Evolutionary conservation across 2,329 filamentous ascomycete genomes (phyloP).

Genomic region (Ophiostoma populinum): DNA sequence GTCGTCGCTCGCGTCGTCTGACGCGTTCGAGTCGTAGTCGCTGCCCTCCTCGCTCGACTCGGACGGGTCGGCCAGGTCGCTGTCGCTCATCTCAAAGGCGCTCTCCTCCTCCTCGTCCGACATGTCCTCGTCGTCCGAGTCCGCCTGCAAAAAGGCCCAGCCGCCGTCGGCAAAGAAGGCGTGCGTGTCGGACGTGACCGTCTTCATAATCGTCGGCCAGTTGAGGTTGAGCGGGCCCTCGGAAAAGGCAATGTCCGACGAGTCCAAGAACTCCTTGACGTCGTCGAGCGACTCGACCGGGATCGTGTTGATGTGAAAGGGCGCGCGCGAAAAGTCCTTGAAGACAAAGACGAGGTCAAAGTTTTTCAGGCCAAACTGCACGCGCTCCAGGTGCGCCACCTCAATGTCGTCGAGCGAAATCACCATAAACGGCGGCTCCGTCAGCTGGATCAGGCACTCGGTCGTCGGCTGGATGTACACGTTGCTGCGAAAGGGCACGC

Average conservation of each 20-base stretch:
- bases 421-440: conserved; percentile 92
- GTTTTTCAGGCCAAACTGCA: conserved; percentile 94
- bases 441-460: conserved; percentile 91
- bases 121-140: conserved; percentile 68
- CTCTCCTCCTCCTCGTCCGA: conserved; percentile 74
- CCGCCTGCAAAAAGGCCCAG: conserved; percentile 80
- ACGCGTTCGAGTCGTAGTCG: conserved; percentile 83
- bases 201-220: conserved; percentile 99
- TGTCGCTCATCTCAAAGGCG: conserved; percentile 79
- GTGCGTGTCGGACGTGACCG: conserved; percentile 82
- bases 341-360: conserved; percentile 98
- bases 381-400: conserved; percentile 87
- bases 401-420: conserved; percentile 92
- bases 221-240: conserved; percentile 96
- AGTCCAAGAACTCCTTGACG: conserved; percentile 96
- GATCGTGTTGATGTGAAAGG: conserved; percentile 93
- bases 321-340: conserved; percentile 86
- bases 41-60: conserved; percentile 68
- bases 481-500: conserved; percentile 88
- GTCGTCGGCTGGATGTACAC: conserved; percentile 93
- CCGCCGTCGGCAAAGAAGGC: conserved; percentile 90
- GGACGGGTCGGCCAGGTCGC: conserved; percentile 67
- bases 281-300: conserved; percentile 87
- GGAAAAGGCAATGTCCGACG: conserved; percentile 81
- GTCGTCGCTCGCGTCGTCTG: conserved; percentile 65